A percentile compares a stretch with the other conserved stretches of the same genome.
Evolutionary conservation across 1,139 yeast genomes (phyloP).

Genomic region (Saccharomyces hybrid): DNA sequence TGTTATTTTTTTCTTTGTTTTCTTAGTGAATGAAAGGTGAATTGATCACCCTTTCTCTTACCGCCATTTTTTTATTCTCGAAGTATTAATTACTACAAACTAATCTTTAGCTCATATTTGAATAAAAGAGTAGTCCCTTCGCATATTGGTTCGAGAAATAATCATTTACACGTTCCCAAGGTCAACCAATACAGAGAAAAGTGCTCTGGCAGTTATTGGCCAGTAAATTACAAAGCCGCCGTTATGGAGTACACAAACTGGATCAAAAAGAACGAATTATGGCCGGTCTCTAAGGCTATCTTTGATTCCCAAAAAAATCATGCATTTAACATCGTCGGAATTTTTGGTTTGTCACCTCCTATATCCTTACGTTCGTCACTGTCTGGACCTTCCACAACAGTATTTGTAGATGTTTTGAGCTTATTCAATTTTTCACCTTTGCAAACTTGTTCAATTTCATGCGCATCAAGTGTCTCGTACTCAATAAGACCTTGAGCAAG

Average conservation of each 20-base stretch:
- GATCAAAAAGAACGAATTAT: not conserved
- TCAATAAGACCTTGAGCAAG: slow-evolving; percentile 90
- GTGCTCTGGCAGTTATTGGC: too few relatives aligned
- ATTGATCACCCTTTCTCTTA: not conserved
- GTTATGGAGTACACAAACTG: too few relatives aligned
- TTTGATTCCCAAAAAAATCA: slow-evolving; percentile 4
- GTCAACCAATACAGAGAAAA: too few relatives aligned
- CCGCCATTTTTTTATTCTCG: not conserved
- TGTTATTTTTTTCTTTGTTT: not conserved
- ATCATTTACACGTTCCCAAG: too few relatives aligned
- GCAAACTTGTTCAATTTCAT: slow-evolving; percentile 81
- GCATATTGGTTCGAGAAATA: too few relatives aligned
- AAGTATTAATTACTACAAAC: not conserved
- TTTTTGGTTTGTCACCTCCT: slow-evolving; percentile 27
- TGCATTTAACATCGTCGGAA: slow-evolving; percentile 30
- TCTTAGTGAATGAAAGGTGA: not conserved
- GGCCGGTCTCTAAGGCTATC: not conserved
- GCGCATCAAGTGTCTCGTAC: slow-evolving; percentile 87
- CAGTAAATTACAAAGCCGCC: too few relatives aligned
- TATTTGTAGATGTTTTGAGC: slow-evolving; percentile 62
- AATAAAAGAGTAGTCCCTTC: too few relatives aligned
- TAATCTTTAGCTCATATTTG: too few relatives aligned
- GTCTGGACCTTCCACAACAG: slow-evolving; percentile 57
- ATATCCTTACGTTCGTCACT: slow-evolving; percentile 34
- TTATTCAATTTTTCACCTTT: slow-evolving; percentile 67